These are phyloP conservation scores for Penicillium arizonense DNA, from an alignment of 495 filamentous ascomycete genomes.

Conservation along the genomic window DNA sequence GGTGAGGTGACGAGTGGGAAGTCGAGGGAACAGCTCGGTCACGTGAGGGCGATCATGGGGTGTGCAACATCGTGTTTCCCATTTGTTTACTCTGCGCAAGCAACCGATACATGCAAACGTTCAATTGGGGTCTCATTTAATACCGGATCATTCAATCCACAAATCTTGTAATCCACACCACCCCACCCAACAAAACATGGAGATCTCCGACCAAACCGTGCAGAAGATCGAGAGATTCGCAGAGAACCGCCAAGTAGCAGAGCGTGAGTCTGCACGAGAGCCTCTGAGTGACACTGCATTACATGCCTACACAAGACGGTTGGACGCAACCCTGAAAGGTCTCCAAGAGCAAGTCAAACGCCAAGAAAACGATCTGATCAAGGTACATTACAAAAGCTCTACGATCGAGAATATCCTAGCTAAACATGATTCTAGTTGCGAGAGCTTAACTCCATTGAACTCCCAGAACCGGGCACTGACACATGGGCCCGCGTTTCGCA, in stretches of 20 bases:
- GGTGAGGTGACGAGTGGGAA: background rate
- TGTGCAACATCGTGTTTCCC: background rate
- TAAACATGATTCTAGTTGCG: constrained; percentile 40
- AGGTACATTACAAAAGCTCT: constrained; percentile 29
- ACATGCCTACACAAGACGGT: constrained; percentile 44
- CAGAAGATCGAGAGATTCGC: constrained; percentile 39
- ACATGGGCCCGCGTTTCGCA: constrained; percentile 48
- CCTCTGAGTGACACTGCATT: constrained; percentile 32
- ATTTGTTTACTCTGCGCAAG: too few species aligned
- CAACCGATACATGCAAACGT: too few species aligned
- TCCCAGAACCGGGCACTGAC: constrained; percentile 39
- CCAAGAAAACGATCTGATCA: constrained; percentile 60
- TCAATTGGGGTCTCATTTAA: too few species aligned
- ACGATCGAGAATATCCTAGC: constrained; percentile 5
- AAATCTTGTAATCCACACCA: background rate
- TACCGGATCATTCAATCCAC: too few species aligned
- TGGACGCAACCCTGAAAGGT: constrained; percentile 63
- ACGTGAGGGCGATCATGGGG: too few species aligned
- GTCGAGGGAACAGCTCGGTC: too few species aligned
- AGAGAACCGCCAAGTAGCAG: constrained; percentile 35
- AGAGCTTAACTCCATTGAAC: constrained; percentile 38
- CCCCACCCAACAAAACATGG: constrained; percentile 23
- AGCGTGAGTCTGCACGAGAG: constrained; percentile 32
- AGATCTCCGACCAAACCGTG: constrained; percentile 30
- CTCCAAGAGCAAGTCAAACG: constrained; percentile 64